Evolutionary conservation across 2,329 filamentous ascomycete species (phyloP), one percentile per base, ranked within the genome.

Genomic region (Colletotrichum costaricense): DNA sequence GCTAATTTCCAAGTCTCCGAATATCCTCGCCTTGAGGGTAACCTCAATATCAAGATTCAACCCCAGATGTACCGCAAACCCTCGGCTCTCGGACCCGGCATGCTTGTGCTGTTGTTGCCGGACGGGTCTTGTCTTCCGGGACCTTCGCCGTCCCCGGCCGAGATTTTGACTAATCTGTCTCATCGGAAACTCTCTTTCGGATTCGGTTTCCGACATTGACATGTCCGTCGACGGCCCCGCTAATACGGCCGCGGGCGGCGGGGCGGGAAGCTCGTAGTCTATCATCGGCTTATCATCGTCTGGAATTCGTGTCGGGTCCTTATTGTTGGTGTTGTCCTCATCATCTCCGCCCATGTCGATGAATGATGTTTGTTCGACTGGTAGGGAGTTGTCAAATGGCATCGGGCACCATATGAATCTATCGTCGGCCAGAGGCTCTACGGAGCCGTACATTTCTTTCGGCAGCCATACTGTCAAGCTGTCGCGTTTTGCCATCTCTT

Each of bases 361-460:
- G 4, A 73, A 73, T 9, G 70, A 73, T 55, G 70, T 70, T 14
- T 73, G 67, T 30, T 73, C 70, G 8, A 73, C 28, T 8, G 70
- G 70, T 19, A 73, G 3, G 3, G 70, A 73, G 12, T 73, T 56
- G 49, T 73, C 70, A 1, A 73, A 73, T 0, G 70, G 70, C 70
- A 73, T 73, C 22, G 70, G 70, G 3, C 60, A 65, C 70, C 70
- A 73, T 54, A 73, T 62, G 9, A 59, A 73, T 26, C 67, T 67
- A 11, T 64, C 54, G 56, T 73, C 70, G 70, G 70, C 67, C 16
- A 73, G 70, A 4, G 58, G 67, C 55, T 73, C 60, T 2, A 73
- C 70, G 49, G 55, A 70, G 46, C 70, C 69, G 60, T 73, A 73
- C 55, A 73, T 57, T 58, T 72, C 58, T 42, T 74, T 74, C 9